phyloP scores from a whole-genome alignment of 257 asterid genomes.

The Solanum tarapatanum region DNA sequence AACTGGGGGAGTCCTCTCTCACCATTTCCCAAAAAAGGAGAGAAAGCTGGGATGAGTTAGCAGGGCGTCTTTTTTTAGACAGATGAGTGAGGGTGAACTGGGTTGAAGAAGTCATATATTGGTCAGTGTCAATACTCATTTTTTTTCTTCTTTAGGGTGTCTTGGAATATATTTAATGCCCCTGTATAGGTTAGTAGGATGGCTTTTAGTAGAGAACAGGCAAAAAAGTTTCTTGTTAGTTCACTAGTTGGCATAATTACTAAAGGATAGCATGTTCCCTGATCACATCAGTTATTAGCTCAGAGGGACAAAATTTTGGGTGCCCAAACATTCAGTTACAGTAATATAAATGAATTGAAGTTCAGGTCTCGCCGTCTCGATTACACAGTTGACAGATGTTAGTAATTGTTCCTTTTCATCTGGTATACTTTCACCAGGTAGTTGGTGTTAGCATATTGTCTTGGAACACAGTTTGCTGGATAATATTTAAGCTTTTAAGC shows the following conservation, averaged over 20 bases:
- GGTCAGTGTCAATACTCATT: background rate
- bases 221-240: background rate
- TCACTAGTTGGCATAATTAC: background rate
- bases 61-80: conserved; percentile 4
- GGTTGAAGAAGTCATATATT: background rate
- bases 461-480: background rate
- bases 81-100: background rate
- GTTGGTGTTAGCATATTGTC: background rate
- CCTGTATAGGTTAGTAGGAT: background rate
- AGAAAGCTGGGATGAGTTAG: conserved; percentile 15
- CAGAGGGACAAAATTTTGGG: background rate
- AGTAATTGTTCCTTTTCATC: background rate
- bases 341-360: background rate
- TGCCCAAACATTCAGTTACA: background rate
- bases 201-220: background rate
- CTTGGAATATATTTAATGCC: background rate
- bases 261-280: background rate
- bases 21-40: conserved; percentile 2
- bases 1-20: conserved; percentile 5
- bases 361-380: background rate
- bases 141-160: background rate
- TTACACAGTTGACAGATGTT: background rate
- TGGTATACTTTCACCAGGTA: background rate
- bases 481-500: background rate
- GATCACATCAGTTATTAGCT: background rate